Conservation (phyloP, 257 asterid species). For the Capsicum baccatum region DNA sequence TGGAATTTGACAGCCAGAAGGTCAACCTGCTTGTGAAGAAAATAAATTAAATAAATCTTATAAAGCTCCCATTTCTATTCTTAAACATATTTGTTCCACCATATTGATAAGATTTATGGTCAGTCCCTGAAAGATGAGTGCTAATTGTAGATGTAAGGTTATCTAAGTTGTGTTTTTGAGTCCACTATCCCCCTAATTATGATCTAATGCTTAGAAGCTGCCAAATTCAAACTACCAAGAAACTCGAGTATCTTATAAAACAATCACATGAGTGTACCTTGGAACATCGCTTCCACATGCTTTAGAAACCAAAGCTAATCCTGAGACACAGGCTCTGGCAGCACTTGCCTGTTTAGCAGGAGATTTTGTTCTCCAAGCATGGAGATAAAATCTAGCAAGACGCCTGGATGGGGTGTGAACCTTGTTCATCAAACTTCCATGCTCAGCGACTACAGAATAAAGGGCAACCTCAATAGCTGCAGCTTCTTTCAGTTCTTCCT, state of each 20-base stretch:
- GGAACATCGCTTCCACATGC: constrained; percentile 94
- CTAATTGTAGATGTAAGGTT: neutral
- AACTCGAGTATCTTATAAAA: neutral
- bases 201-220: neutral
- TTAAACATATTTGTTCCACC: neutral
- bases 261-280: constrained; percentile 51
- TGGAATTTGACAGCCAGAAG: constrained; percentile 88
- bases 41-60: constrained; percentile 16
- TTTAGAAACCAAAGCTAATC: constrained; percentile 81
- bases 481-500: constrained; percentile 81
- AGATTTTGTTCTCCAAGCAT: constrained; percentile 60
- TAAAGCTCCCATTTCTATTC: neutral
- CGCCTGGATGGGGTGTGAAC: constrained; percentile 93
- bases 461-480: constrained; percentile 83
- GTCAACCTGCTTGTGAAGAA: constrained; percentile 62
- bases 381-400: constrained; percentile 76
- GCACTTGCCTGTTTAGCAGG: constrained; percentile 77
- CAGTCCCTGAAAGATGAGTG: neutral
- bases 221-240: neutral
- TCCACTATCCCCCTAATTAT: constrained; percentile 6
- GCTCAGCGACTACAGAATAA: constrained; percentile 83
- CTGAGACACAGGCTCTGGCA: constrained; percentile 84
- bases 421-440: constrained; percentile 71
- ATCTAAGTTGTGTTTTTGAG: neutral
- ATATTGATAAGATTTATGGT: neutral